Evolutionary conservation across 306 rosid species (phyloP).

Genomic region (Ziziphus jujuba): DNA sequence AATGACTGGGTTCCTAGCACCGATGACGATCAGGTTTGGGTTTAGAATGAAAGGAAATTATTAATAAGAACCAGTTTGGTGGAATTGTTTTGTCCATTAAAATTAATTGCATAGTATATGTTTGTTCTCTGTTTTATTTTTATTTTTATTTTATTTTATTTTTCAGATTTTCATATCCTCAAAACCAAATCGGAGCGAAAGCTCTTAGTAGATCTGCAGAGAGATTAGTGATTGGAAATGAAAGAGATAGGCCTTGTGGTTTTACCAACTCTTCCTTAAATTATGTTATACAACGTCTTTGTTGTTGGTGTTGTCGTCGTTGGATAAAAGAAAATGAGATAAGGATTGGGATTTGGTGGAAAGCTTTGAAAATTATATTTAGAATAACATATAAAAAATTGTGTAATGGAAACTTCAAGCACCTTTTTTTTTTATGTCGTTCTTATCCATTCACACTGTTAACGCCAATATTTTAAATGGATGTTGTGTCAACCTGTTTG

Average conservation of each 20-base stretch:
- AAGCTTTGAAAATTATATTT: not conserved
- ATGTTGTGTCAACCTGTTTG: too few relatives aligned
- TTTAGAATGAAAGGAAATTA: conserved; percentile 15
- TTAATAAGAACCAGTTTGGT: not conserved
- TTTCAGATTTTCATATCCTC: conserved; percentile 35
- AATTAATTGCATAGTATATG: not conserved
- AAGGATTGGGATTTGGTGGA: not conserved
- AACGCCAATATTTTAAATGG: too few relatives aligned
- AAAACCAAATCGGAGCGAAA: conserved; percentile 57
- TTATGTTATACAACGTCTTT: not conserved
- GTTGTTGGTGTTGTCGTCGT: not conserved
- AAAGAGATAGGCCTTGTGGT: not conserved
- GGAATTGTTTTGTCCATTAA: not conserved
- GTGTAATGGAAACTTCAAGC: conserved; percentile 6
- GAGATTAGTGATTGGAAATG: not conserved
- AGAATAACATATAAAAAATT: not conserved
- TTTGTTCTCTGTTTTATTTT: not conserved
- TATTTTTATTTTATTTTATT: too few relatives aligned
- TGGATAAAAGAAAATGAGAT: not conserved
- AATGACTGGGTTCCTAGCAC: conserved; percentile 72
- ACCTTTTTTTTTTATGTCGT: not conserved
- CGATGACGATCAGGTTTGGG: conserved; percentile 39
- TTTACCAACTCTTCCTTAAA: not conserved
- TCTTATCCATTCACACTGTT: conserved; percentile 5
- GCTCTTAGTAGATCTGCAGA: conserved; percentile 21